Conservation (phyloP, 1,139 yeast species). For the Debaryomyces coudertii region DNA sequence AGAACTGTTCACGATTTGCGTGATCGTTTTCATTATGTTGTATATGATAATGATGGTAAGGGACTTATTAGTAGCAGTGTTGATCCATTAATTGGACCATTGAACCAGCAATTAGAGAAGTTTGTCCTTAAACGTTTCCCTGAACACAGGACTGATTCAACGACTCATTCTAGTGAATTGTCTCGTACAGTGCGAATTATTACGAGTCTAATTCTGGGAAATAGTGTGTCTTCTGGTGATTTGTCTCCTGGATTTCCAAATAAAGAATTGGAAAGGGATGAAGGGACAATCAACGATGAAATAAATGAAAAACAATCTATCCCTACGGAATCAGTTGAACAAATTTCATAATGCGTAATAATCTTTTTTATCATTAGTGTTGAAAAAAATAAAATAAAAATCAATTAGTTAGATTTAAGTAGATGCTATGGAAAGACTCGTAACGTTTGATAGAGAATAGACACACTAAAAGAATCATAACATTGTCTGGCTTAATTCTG, state of each 20-base stretch:
- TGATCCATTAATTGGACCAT: slow-evolving; percentile 65
- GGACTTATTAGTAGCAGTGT: slow-evolving; percentile 60
- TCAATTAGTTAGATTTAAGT: background rate
- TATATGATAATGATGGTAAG: slow-evolving; percentile 61
- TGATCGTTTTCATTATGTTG: slow-evolving; percentile 36
- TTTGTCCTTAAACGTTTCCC: slow-evolving; percentile 44
- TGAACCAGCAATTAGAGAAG: slow-evolving; percentile 56
- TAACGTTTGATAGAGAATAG: background rate
- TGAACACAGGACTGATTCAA: slow-evolving; percentile 43
- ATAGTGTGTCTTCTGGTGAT: slow-evolving; percentile 9
- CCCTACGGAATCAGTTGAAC: background rate
- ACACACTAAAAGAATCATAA: background rate
- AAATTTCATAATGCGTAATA: background rate
- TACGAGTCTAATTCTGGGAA: slow-evolving; percentile 35
- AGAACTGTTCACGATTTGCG: slow-evolving; percentile 42
- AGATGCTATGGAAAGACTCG: background rate
- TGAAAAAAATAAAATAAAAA: background rate
- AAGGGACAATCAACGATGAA: slow-evolving; percentile 1
- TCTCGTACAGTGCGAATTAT: slow-evolving; percentile 50
- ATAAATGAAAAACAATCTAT: background rate
- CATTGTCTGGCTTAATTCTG: background rate
- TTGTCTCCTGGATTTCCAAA: background rate
- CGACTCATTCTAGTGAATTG: slow-evolving; percentile 54
- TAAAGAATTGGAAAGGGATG: background rate
- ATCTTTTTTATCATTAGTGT: background rate